These are phyloP conservation scores for Protomyces macrosporus DNA, from an alignment of 1,139 yeast species.

Conservation along the genomic window DNA sequence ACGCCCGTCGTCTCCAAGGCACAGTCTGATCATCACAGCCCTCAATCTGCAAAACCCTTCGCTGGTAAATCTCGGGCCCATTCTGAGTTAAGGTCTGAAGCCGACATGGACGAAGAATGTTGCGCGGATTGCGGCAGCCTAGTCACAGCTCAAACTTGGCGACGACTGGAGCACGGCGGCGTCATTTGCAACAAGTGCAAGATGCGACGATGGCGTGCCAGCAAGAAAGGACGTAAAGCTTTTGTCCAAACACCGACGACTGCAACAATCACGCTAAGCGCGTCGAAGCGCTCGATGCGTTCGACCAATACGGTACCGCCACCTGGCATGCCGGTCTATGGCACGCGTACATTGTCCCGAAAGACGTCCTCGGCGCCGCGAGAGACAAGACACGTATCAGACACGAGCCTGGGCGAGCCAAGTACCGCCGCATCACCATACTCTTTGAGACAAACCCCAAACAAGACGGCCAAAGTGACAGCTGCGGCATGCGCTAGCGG, in stretches of 20 bases:
- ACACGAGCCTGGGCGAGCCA: neutral
- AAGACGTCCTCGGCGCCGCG: neutral
- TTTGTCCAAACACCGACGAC: neutral
- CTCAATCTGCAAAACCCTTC: neutral
- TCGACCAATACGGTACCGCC: neutral
- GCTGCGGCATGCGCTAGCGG: no score
- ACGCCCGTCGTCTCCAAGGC: neutral
- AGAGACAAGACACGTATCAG: neutral
- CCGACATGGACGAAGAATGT: neutral
- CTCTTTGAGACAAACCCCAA: neutral
- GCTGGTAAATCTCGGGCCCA: neutral
- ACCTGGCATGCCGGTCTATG: neutral
- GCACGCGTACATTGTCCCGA: neutral
- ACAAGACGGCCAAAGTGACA: neutral
- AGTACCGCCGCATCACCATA: neutral
- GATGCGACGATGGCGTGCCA: neutral
- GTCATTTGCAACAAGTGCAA: neutral
- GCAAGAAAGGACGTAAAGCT: neutral
- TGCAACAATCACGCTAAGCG: neutral
- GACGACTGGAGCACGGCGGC: neutral
- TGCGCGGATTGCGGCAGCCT: neutral
- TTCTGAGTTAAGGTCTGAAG: neutral
- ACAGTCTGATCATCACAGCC: neutral
- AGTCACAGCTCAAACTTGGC: neutral
- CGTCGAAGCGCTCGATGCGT: neutral